phyloP scores from a whole-genome alignment of 371 early-diverging fungal species.

The Mortierella polycephala region DNA sequence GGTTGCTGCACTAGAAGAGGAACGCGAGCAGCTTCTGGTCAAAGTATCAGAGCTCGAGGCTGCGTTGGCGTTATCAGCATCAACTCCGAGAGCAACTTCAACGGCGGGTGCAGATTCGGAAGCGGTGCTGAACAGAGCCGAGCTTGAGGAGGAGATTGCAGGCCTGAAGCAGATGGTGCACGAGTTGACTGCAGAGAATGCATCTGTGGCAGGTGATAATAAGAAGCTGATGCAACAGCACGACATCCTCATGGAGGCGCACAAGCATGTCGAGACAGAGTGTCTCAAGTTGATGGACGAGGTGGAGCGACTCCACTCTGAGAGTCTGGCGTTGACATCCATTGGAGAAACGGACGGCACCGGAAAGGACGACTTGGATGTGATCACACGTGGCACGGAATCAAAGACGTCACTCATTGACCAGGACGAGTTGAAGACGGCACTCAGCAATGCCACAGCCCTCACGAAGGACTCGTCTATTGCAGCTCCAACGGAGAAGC shows the following conservation, averaged over 20 bases:
- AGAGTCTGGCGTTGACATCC: constrained; percentile 58
- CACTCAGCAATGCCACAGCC: constrained; percentile 21
- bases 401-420: constrained; percentile 47
- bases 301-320: constrained; percentile 74
- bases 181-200: constrained; percentile 56
- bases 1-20: constrained; percentile 45
- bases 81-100: constrained; percentile 21
- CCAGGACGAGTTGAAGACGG: constrained; percentile 37
- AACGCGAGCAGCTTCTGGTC: constrained; percentile 58
- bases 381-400: constrained; percentile 31
- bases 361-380: constrained; percentile 27
- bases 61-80: constrained; percentile 47
- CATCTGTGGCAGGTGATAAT: constrained; percentile 58
- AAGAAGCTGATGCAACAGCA: constrained; percentile 63
- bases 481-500: constrained; percentile 23
- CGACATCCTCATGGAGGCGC: constrained; percentile 66
- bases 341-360: constrained; percentile 43
- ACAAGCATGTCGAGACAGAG: constrained; percentile 75
- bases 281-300: constrained; percentile 82
- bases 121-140: constrained; percentile 40
- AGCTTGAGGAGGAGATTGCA: constrained; percentile 47
- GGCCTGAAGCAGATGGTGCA: constrained; percentile 44
- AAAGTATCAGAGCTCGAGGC: constrained; percentile 53
- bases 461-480: constrained; percentile 25
- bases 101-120: constrained; percentile 31